Base-by-base conservation (phyloP, 2,329 filamentous ascomycete genomes). In the Xylaria multiplex region DNA sequence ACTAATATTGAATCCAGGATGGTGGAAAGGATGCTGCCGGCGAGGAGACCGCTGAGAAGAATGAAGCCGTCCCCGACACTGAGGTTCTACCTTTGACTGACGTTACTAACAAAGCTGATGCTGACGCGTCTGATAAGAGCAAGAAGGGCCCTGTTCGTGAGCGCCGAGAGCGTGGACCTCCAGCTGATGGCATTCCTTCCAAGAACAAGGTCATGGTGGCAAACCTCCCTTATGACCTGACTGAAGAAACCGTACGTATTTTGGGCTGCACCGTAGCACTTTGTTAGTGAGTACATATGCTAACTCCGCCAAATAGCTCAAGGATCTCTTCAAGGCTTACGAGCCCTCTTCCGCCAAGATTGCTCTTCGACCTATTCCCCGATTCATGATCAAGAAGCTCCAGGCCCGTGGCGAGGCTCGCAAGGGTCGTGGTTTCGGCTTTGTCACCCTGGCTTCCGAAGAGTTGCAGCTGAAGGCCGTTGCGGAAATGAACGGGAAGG, bases 131-230 rank as follows among this genome's bases (percentile, higher is more conserved):
- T 71, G 74, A 77, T 35, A 77, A 76, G 71, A 74, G 68, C 69
- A 82, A 86, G 78, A 78, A 81, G 75, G 86, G 85, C 69, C 80
- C 82, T 75, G 82, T 83, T 76, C 86, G 86, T 76, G 86, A 89
- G 83, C 85, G 87, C 76, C 86, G 88, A 74, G 87, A 97, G 88
- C 94, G 96, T 81, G 96, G 96, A 70, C 96, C 96, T 72, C 96
- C 96, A 67, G 95, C 97, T 81, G 95, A 99, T 80, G 96, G 96
- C 74, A 93, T 99, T 77, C 91, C 96, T 72, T 98, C 95, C 82
- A 97, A 97, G 91, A 98, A 92, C 82, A 99, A 99, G 91, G 93
- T 99, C 83, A 99, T 99, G 96, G 96, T 99, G 77, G 96, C 96
- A 78, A 99, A 99, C 86, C 89, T 99, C 70, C 96, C 96, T 59